Evolutionary conservation across 2,329 filamentous ascomycete species (phyloP).

Genomic region (Didymella pinodella): DNA sequence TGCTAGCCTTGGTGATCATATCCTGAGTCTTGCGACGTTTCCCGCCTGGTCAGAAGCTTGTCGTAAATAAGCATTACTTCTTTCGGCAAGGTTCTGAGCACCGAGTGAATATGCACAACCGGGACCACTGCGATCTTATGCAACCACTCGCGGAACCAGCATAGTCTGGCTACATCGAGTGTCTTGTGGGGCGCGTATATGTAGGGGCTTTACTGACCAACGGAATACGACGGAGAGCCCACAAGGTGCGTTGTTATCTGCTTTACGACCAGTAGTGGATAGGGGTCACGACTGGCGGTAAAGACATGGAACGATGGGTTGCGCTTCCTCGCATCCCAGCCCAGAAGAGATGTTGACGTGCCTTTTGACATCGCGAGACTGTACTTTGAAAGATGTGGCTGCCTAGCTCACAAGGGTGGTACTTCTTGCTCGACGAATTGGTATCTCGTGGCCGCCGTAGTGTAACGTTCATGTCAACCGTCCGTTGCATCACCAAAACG

Average conservation of each 20-base stretch:
- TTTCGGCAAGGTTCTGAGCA: constrained; percentile 8
- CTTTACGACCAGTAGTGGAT: constrained; percentile 23
- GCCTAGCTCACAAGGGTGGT: constrained; percentile 6
- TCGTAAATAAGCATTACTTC: constrained; percentile 20
- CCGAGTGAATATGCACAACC: constrained; percentile 1
- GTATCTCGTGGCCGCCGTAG: constrained; percentile 7
- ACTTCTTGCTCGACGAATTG: constrained; percentile 3
- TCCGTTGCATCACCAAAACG: constrained; percentile 10
- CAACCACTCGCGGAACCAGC: not conserved
- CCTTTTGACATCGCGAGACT: not conserved
- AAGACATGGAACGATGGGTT: not conserved
- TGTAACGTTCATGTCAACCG: constrained; percentile 28
- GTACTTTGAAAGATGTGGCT: constrained; percentile 10
- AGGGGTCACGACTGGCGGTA: not conserved
- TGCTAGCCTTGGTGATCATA: not conserved
- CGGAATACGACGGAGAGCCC: constrained; percentile 15
- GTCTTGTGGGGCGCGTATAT: constrained; percentile 4
- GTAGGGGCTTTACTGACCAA: constrained; percentile 12
- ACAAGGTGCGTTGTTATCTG: constrained; percentile 3
- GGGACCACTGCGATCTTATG: constrained; percentile 3
- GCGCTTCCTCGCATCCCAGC: not conserved
- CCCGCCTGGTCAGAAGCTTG: constrained; percentile 23
- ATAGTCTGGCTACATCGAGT: not conserved
- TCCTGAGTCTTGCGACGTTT: not conserved
- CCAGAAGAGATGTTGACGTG: not conserved